A percentile compares a stretch with the other conserved stretches of the same genome.
Conservation (phyloP, 176 grass and related monocot genomes). For the Oropetium thomaeum region DNA sequence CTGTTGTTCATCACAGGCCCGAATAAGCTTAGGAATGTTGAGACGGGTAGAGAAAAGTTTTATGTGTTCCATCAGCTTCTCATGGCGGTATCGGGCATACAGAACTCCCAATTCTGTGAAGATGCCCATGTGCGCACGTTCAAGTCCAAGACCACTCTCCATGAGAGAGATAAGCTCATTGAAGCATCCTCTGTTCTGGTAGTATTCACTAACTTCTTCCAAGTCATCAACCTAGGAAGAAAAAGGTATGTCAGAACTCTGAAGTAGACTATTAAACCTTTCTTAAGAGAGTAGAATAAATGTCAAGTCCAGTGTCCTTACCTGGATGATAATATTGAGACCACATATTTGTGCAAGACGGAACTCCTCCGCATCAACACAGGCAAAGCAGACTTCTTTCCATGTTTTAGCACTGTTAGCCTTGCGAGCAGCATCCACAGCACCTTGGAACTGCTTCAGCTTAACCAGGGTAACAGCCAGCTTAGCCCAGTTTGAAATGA, state of each 20-base stretch:
- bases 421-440: constrained; percentile 96
- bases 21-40: constrained; percentile 91
- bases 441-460: constrained; percentile 95
- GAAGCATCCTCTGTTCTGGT: constrained; percentile 96
- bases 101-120: constrained; percentile 92
- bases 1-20: constrained; percentile 93
- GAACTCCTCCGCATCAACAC: constrained; percentile 98
- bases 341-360: constrained; percentile 93
- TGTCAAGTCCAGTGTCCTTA: neutral
- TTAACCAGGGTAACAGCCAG: constrained; percentile 84
- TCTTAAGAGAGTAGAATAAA: neutral
- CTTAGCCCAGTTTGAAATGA: constrained; percentile 98
- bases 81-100: constrained; percentile 88
- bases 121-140: constrained; percentile 96
- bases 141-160: constrained; percentile 84
- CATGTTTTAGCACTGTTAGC: constrained; percentile 92
- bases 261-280: constrained; percentile 6
- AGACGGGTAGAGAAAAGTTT: constrained; percentile 94
- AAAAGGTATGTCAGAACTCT: constrained; percentile 16
- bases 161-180: constrained; percentile 91
- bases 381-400: constrained; percentile 98
- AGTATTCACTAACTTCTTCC: constrained; percentile 95
- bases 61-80: constrained; percentile 99
- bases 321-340: constrained; percentile 93
- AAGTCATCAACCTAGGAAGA: constrained; percentile 87